Percentiles rank a stretch among this genome's conserved stretches.
Conservation (phyloP, 495 filamentous ascomycete genomes). For the Talaromyces adpressus region DNA sequence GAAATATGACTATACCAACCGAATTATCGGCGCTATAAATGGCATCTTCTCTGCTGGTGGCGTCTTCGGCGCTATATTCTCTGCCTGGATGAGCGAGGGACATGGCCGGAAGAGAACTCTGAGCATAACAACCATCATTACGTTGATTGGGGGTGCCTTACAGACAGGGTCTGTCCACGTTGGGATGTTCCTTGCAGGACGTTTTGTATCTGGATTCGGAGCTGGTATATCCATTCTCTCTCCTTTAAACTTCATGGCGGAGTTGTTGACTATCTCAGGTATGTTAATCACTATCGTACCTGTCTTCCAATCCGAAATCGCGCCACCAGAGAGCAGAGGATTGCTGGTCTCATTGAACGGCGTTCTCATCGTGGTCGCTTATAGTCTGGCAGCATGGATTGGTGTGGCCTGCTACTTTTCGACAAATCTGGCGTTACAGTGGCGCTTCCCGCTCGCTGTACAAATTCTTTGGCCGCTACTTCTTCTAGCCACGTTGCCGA, state of each 20-base stretch:
- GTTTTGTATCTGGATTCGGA: conserved; percentile 23
- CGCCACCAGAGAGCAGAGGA: conserved; percentile 17
- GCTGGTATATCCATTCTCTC: conserved; percentile 15
- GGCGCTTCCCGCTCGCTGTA: conserved; percentile 8
- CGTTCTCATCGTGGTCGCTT: conserved; percentile 7
- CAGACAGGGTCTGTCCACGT: conserved; percentile 36
- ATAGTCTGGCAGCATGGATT: conserved; percentile 16
- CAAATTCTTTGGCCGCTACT: conserved; percentile 3
- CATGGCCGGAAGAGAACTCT: conserved; percentile 1
- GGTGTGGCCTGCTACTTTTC: conserved; percentile 4
- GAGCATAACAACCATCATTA: conserved; percentile 1
- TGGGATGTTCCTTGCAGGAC: conserved; percentile 27
- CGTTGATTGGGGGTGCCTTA: conserved; percentile 42
- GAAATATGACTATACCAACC: conserved; percentile 4
- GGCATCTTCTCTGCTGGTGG: conserved; percentile 6
- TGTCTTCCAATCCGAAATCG: conserved; percentile 31
- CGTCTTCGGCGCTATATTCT: conserved; percentile 2
- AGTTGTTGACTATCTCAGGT: not conserved
- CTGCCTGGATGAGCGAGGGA: conserved; percentile 1
- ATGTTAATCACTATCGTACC: conserved; percentile 19
- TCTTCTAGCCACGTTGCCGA: conserved; percentile 6
- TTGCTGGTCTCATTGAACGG: conserved; percentile 5
- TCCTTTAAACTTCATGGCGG: not conserved
- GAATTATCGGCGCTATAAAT: conserved; percentile 4
- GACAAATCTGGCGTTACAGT: not conserved